Conservation (phyloP, 495 filamentous ascomycete species). For the Neurospora sp. region DNA sequence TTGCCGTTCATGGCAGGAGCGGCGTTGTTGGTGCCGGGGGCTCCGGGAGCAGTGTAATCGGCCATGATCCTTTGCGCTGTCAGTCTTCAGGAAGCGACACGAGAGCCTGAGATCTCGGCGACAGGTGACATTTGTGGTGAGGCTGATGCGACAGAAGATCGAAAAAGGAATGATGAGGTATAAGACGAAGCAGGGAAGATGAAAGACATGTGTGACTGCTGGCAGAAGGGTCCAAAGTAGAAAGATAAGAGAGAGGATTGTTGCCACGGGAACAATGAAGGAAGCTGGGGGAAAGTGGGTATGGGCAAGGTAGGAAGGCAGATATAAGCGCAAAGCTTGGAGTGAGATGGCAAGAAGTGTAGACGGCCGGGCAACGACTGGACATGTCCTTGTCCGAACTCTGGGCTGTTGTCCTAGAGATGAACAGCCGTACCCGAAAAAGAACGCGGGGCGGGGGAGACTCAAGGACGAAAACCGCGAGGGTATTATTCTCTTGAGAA, state of each 20-base stretch:
- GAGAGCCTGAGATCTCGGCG: not conserved
- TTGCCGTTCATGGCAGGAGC: slow-evolving; percentile 23
- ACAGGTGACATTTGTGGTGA: not conserved
- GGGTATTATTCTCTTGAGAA: not conserved
- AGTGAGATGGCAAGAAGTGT: not conserved
- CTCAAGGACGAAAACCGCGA: not conserved
- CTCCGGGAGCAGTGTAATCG: slow-evolving; percentile 15
- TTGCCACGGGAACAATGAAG: not conserved
- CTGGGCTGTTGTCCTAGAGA: not conserved
- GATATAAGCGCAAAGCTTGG: not conserved
- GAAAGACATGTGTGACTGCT: not conserved
- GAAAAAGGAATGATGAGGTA: not conserved
- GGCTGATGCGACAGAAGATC: not conserved
- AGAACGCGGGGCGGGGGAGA: not conserved
- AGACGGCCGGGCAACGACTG: not conserved
- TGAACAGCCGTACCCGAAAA: not conserved
- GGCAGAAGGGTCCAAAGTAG: not conserved
- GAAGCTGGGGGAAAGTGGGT: not conserved
- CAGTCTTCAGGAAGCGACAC: not conserved
- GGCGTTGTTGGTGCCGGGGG: slow-evolving; percentile 13
- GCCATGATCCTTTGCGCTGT: slow-evolving; percentile 13
- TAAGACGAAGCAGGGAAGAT: not conserved
- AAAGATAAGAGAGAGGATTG: not conserved
- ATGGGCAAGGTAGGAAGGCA: not conserved
- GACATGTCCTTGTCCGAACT: not conserved